Percentiles rank a stretch among this genome's conserved stretches.
Evolutionary conservation across 805 yeast genomes (phyloP).

Genomic region (Wickerhamiella dianesei): DNA sequence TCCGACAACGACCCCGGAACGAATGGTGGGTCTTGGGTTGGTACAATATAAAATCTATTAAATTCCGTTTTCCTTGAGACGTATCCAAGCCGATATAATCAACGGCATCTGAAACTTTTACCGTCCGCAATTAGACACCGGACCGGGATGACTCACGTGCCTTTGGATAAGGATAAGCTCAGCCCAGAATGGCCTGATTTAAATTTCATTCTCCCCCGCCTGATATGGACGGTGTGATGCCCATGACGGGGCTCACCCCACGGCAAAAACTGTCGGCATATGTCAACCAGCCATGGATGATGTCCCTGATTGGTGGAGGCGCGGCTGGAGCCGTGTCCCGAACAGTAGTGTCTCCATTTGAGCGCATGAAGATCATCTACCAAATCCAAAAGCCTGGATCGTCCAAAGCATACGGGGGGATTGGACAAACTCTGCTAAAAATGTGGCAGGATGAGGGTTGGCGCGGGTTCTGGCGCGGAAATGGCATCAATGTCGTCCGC

Average conservation of each 20-base stretch:
- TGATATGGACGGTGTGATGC: not conserved
- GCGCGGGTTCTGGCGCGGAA: conserved; percentile 80
- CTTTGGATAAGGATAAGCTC: too few relatives aligned
- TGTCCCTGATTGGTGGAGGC: conserved; percentile 90
- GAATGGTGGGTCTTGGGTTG: too few relatives aligned
- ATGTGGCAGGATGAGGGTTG: conserved; percentile 89
- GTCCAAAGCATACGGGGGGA: conserved; percentile 37
- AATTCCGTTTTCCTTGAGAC: too few relatives aligned
- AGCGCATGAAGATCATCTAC: conserved; percentile 78
- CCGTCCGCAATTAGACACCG: too few relatives aligned
- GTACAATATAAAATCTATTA: too few relatives aligned
- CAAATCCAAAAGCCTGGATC: conserved; percentile 65
- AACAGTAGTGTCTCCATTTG: conserved; percentile 90
- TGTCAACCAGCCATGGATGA: conserved; percentile 28
- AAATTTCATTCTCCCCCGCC: not conserved
- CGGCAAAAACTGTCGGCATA: not conserved
- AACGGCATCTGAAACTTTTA: too few relatives aligned
- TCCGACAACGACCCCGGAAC: too few relatives aligned
- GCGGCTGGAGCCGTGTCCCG: conserved; percentile 91
- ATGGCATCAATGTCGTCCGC: conserved; percentile 76
- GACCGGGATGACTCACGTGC: too few relatives aligned
- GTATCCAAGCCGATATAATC: too few relatives aligned
- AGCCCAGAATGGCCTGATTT: too few relatives aligned
- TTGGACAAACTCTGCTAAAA: conserved; percentile 56
- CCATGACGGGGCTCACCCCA: not conserved